Evolutionary conservation across 768 basidiomycete species (phyloP).

Genomic region (Suillus variegatus): DNA sequence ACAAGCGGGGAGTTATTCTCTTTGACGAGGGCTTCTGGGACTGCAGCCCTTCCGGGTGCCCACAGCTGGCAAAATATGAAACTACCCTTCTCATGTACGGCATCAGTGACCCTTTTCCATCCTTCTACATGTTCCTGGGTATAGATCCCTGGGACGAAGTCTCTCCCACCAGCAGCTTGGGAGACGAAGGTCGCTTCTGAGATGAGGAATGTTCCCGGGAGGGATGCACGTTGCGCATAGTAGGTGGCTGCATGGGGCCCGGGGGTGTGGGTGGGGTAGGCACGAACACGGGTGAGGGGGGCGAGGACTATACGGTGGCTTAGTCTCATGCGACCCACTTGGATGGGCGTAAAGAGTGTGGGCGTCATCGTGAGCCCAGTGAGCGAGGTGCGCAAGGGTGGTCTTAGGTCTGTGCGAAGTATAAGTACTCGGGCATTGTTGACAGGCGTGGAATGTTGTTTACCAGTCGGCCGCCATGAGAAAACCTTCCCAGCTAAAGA

Average conservation of each 20-base stretch:
- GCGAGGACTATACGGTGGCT: slow-evolving; percentile 39
- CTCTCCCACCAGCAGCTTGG: slow-evolving; percentile 29
- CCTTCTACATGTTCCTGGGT: slow-evolving; percentile 48
- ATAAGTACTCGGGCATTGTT: neutral
- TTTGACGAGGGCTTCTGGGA: slow-evolving; percentile 16
- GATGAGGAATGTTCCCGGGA: slow-evolving; percentile 44
- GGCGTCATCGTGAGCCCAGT: neutral
- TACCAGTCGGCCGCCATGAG: neutral
- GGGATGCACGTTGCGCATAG: slow-evolving; percentile 38
- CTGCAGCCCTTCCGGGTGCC: slow-evolving; percentile 44
- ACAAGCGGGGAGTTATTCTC: slow-evolving; percentile 21
- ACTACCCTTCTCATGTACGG: slow-evolving; percentile 44
- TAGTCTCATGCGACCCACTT: slow-evolving; percentile 30
- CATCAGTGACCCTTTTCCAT: slow-evolving; percentile 53
- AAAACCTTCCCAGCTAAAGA: neutral
- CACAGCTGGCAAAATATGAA: slow-evolving; percentile 50
- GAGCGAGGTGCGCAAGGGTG: neutral
- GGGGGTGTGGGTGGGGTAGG: slow-evolving; percentile 29
- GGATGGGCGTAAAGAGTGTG: slow-evolving; percentile 33
- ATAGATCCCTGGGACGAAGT: slow-evolving; percentile 51
- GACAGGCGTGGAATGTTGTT: neutral
- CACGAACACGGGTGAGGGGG: slow-evolving; percentile 37
- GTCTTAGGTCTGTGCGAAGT: neutral
- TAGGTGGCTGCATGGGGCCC: slow-evolving; percentile 35
- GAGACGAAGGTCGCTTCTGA: slow-evolving; percentile 47